Evolutionary conservation across 116 monocot genomes (phyloP).

Genomic region (Dioscorea cayenensis): DNA sequence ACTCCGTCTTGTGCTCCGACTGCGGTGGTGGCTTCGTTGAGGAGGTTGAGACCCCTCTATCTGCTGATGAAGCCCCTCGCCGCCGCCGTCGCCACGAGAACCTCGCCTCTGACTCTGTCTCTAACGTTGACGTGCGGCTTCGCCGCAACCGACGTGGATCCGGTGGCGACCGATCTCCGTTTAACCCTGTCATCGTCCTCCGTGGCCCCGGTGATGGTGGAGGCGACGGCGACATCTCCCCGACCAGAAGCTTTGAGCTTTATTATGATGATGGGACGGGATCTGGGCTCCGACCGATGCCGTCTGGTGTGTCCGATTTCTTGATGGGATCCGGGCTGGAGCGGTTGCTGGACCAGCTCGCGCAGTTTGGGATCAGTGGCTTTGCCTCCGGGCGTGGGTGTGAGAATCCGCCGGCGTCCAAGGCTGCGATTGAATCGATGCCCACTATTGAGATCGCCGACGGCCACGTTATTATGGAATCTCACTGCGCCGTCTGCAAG

Average conservation of each 20-base stretch:
- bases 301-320: constrained; percentile 69
- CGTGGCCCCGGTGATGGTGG: constrained; percentile 23
- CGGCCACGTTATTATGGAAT: constrained; percentile 33
- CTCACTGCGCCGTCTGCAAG: constrained; percentile 80
- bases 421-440: constrained; percentile 75
- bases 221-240: neutral
- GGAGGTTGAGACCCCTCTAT: constrained; percentile 37
- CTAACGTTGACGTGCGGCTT: neutral
- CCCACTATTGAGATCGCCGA: constrained; percentile 49
- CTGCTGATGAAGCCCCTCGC: constrained; percentile 7
- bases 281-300: constrained; percentile 66
- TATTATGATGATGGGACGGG: constrained; percentile 83
- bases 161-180: constrained; percentile 54
- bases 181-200: constrained; percentile 86
- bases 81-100: neutral
- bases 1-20: constrained; percentile 52
- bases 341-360: constrained; percentile 62
- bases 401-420: constrained; percentile 65
- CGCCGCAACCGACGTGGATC: constrained; percentile 30
- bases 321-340: constrained; percentile 79
- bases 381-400: constrained; percentile 14
- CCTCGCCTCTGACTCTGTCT: neutral
- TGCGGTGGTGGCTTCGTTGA: constrained; percentile 88
- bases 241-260: constrained; percentile 43
- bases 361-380: constrained; percentile 49